These are phyloP conservation scores for Teunomyces atbi DNA, from an alignment of 805 yeast species.

Conservation along the genomic window DNA sequence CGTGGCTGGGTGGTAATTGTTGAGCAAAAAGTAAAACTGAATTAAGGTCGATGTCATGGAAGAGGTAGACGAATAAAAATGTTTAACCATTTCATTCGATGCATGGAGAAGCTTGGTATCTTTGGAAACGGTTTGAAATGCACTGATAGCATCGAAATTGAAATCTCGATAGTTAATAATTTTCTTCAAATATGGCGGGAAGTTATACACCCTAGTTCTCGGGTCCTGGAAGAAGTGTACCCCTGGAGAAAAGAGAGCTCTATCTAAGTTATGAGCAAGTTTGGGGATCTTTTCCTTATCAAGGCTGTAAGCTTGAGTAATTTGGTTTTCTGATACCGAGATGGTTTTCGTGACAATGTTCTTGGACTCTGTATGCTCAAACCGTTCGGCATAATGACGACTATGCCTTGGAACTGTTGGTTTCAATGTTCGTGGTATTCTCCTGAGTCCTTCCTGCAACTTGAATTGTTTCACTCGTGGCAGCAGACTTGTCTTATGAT, in stretches of 20 bases:
- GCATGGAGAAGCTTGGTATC: constrained; percentile 53
- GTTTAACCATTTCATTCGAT: constrained; percentile 36
- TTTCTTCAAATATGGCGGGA: constrained; percentile 54
- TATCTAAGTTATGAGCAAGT: constrained; percentile 63
- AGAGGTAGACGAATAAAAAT: constrained; percentile 78
- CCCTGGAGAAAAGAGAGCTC: constrained; percentile 77
- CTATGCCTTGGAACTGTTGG: background rate
- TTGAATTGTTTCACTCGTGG: background rate
- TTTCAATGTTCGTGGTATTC: background rate
- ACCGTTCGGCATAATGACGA: constrained; percentile 1
- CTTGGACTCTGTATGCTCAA: constrained; percentile 2
- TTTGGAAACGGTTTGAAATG: constrained; percentile 65
- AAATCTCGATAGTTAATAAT: constrained; percentile 67
- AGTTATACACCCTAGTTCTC: constrained; percentile 70
- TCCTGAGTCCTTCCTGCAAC: background rate
- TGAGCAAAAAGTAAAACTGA: constrained; percentile 71
- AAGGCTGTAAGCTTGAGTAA: constrained; percentile 18
- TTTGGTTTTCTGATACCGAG: background rate
- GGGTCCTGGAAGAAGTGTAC: constrained; percentile 78
- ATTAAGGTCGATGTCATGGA: constrained; percentile 76
- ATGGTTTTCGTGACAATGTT: constrained; percentile 1
- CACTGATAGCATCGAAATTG: constrained; percentile 54
- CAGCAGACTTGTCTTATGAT: background rate
- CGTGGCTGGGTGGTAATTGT: constrained; percentile 31
- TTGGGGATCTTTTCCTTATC: constrained; percentile 44